These are phyloP conservation scores for Chaetomidium leptoderma DNA, from an alignment of 495 filamentous ascomycete species.

Conservation along the genomic window DNA sequence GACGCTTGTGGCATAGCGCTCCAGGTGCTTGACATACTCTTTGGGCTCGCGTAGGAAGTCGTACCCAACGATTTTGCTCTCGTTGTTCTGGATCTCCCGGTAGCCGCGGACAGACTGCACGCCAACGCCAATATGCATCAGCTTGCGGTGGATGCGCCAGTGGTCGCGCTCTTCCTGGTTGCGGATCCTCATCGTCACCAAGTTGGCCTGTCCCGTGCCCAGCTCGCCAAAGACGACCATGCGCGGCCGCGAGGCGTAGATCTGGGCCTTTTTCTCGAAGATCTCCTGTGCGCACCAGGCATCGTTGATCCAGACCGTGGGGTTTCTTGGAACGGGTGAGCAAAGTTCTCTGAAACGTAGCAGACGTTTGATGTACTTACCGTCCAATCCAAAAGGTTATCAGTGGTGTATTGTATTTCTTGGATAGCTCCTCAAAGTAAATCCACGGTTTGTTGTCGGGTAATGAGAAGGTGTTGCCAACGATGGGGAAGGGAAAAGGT, in stretches of 20 bases:
- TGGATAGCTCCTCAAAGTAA: constrained; percentile 57
- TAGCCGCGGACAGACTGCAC: constrained; percentile 57
- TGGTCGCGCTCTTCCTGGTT: constrained; percentile 50
- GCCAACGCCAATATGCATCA: constrained; percentile 58
- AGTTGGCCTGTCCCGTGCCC: constrained; percentile 53
- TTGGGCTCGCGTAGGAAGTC: constrained; percentile 47
- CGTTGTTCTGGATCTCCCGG: constrained; percentile 57
- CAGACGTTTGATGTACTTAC: constrained; percentile 31
- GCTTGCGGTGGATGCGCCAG: constrained; percentile 58
- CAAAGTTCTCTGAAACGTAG: neutral
- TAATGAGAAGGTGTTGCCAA: constrained; percentile 56
- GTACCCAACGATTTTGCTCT: constrained; percentile 48
- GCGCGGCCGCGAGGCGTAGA: constrained; percentile 51
- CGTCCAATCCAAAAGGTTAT: constrained; percentile 62
- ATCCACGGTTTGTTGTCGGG: constrained; percentile 62
- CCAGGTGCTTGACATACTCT: constrained; percentile 58
- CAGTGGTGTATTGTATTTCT: constrained; percentile 48
- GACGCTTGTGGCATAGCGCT: constrained; percentile 60
- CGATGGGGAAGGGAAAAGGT: constrained; percentile 46
- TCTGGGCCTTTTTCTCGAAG: constrained; percentile 53
- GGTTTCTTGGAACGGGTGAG: constrained; percentile 39
- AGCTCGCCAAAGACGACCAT: constrained; percentile 60
- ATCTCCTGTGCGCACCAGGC: constrained; percentile 55
- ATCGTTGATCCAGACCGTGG: constrained; percentile 63
- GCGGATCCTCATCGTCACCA: constrained; percentile 53